Conservation (phyloP, 2,329 filamentous ascomycete species). For the Lachnellula subtilissima region DNA sequence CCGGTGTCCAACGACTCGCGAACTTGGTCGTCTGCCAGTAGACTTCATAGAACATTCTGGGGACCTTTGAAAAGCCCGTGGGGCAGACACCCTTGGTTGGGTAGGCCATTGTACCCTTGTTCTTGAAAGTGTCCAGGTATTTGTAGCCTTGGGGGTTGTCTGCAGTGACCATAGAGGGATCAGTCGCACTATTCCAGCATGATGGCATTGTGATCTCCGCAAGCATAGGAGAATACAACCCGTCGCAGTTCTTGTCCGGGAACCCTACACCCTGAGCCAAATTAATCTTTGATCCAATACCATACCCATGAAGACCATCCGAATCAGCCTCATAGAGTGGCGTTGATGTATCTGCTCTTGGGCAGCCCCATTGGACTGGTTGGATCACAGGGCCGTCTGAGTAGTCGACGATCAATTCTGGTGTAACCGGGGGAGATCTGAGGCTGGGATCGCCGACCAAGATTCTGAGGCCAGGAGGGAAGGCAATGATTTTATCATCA, state of each 20-base stretch:
- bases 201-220: constrained; percentile 84
- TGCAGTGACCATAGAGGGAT: constrained; percentile 27
- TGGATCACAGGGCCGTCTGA: constrained; percentile 45
- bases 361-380: constrained; percentile 56
- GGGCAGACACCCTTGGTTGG: constrained; percentile 73
- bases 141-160: background rate
- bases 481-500: constrained; percentile 64
- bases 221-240: constrained; percentile 60
- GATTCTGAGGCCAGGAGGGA: constrained; percentile 76
- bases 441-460: constrained; percentile 66
- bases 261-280: constrained; percentile 60
- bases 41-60: constrained; percentile 78
- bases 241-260: constrained; percentile 64
- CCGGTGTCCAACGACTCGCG: constrained; percentile 55
- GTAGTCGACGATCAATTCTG: constrained; percentile 47
- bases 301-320: constrained; percentile 47
- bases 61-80: constrained; percentile 60
- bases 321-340: constrained; percentile 51
- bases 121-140: constrained; percentile 33
- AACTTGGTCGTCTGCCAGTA: constrained; percentile 75
- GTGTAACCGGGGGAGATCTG: constrained; percentile 54
- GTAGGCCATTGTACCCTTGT: constrained; percentile 68
- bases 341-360: constrained; percentile 43
- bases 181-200: constrained; percentile 73
- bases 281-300: constrained; percentile 45